Conservation (phyloP, 2,329 filamentous ascomycete genomes). For the Colletotrichum lupini region DNA sequence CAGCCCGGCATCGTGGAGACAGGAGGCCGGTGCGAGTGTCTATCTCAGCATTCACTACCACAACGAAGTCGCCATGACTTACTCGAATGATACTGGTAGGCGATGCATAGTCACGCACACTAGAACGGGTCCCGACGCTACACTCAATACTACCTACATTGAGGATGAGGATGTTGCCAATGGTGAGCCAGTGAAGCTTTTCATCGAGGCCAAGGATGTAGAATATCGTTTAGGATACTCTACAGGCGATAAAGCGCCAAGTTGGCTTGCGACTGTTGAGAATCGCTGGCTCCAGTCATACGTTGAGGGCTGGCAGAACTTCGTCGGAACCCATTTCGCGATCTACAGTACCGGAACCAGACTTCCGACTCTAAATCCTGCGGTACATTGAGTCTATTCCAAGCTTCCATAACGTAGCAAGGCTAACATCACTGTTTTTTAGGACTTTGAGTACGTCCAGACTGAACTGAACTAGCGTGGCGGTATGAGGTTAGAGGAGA, state of each 20-base stretch:
- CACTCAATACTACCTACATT: conserved; percentile 32
- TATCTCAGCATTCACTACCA: conserved; percentile 36
- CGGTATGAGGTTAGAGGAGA: neutral
- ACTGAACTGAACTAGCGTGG: conserved; percentile 13
- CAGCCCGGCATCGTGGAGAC: conserved; percentile 15
- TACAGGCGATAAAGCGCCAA: conserved; percentile 13
- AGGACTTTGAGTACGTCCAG: conserved; percentile 36
- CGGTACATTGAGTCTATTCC: neutral
- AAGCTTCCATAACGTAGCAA: accelerated
- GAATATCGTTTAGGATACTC: conserved; percentile 31
- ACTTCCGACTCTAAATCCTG: conserved; percentile 27
- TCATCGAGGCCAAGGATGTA: conserved; percentile 29
- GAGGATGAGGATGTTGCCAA: conserved; percentile 32
- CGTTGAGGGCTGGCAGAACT: conserved; percentile 35
- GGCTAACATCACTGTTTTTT: neutral
- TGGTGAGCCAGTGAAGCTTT: conserved; percentile 30
- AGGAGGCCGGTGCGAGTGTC: conserved; percentile 32
- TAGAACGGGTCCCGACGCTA: conserved; percentile 29
- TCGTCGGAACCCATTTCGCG: conserved; percentile 34
- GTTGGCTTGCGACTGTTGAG: conserved; percentile 29
- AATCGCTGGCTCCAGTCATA: conserved; percentile 32
- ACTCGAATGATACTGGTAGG: conserved; percentile 16
- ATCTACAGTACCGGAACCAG: conserved; percentile 32
- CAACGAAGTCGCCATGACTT: conserved; percentile 29
- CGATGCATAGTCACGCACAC: conserved; percentile 27